These are phyloP conservation scores for Samsoniella hepiali DNA, from an alignment of 2,329 filamentous ascomycete species.

Conservation along the genomic window DNA sequence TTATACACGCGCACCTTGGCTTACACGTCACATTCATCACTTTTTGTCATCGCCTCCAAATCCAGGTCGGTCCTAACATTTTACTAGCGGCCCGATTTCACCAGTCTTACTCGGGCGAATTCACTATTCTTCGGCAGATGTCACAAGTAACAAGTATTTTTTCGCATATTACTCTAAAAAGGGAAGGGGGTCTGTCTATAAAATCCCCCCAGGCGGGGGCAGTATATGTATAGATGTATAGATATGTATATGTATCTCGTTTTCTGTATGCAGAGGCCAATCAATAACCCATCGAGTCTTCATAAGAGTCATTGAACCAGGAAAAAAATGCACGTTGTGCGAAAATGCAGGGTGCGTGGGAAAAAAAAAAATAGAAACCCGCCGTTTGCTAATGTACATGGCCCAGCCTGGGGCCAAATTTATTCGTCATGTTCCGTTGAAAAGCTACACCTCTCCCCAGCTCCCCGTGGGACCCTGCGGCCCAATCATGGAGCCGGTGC, in stretches of 20 bases:
- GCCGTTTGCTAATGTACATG: conserved; percentile 6
- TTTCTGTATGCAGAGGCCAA: background rate
- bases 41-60: background rate
- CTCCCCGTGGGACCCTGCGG: conserved; percentile 66
- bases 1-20: background rate
- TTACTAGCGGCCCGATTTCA: background rate
- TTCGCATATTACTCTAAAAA: background rate
- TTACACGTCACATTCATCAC: background rate
- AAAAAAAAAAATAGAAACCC: background rate
- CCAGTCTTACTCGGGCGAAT: background rate
- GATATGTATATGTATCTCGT: background rate
- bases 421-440: background rate
- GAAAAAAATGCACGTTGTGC: background rate
- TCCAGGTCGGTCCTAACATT: background rate
- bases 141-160: background rate
- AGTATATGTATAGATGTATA: background rate
- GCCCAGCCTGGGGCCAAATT: background rate
- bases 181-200: background rate
- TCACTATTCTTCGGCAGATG: background rate
- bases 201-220: background rate
- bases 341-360: background rate
- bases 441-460: conserved; percentile 69
- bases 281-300: background rate
- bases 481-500: conserved; percentile 69
- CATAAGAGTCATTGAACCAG: background rate